Percentiles rank a stretch among this genome's conserved stretches.
Conservation (phyloP, 129 eudicot species). For the Flaveria trinervia region DNA sequence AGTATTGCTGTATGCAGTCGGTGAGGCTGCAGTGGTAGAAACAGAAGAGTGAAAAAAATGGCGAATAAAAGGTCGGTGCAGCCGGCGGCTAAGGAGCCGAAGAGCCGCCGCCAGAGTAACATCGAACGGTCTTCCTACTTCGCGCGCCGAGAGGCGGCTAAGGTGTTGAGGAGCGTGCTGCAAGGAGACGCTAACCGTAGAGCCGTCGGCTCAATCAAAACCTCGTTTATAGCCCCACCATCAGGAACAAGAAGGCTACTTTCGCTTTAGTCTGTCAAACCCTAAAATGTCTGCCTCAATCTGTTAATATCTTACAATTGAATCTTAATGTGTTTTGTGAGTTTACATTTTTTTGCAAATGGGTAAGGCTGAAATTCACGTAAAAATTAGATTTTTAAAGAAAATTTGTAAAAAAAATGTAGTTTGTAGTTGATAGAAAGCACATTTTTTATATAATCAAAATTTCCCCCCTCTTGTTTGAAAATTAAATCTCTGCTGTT, state of each 20-base stretch:
- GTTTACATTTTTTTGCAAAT: not conserved
- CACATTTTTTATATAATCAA: not conserved
- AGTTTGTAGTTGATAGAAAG: not conserved
- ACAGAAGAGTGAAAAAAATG: slow-evolving; percentile 33
- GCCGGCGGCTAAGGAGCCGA: slow-evolving; percentile 36
- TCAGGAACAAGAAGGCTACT: slow-evolving; percentile 85
- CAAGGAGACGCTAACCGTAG: slow-evolving; percentile 83
- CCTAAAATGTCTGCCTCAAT: slow-evolving; percentile 63
- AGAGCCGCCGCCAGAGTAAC: slow-evolving; percentile 49
- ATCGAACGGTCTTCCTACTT: slow-evolving; percentile 80
- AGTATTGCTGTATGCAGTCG: not conserved
- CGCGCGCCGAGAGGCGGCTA: slow-evolving; percentile 92
- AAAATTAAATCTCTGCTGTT: not conserved
- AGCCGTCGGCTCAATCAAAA: slow-evolving; percentile 80
- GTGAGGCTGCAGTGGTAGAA: not conserved
- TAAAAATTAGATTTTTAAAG: not conserved
- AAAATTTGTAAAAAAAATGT: not conserved
- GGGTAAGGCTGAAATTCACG: not conserved
- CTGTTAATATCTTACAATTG: not conserved
- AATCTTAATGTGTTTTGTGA: not conserved
- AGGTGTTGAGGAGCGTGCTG: slow-evolving; percentile 65
- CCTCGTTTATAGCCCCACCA: slow-evolving; percentile 78
- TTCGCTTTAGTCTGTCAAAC: slow-evolving; percentile 95
- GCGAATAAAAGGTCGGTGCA: slow-evolving; percentile 36
- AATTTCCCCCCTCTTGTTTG: not conserved